Conservation (phyloP, 1,284 basidiomycete genomes). For the Ceratobasidium theobromae region DNA sequence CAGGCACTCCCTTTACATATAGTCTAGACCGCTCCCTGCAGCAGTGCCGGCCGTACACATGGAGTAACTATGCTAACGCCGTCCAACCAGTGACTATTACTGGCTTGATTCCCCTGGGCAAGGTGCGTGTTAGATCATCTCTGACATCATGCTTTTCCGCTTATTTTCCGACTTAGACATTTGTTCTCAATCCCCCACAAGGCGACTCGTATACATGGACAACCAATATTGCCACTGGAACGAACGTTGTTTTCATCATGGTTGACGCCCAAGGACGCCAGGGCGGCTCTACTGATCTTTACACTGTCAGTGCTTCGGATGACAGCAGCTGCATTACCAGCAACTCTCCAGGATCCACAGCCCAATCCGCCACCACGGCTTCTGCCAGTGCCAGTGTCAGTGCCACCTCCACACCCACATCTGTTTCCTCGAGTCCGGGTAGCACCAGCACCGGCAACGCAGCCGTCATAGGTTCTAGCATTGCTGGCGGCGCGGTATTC, state of each 20-base stretch:
- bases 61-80: conserved; percentile 55
- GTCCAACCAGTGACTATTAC: conserved; percentile 59
- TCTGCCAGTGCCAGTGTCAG: too few relatives aligned
- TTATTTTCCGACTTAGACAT: background rate
- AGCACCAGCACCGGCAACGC: conserved; percentile 39
- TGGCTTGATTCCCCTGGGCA: conserved; percentile 65
- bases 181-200: conserved; percentile 48
- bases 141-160: background rate
- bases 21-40: conserved; percentile 54
- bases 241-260: conserved; percentile 62
- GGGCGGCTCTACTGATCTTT: conserved; percentile 35
- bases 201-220: conserved; percentile 57
- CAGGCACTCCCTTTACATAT: conserved; percentile 43
- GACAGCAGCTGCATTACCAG: conserved; percentile 55
- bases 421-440: conserved; percentile 34
- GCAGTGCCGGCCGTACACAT: conserved; percentile 63
- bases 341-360: conserved; percentile 54
- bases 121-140: conserved; percentile 43
- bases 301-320: conserved; percentile 52
- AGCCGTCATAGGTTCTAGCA: conserved; percentile 58
- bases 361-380: conserved; percentile 42
- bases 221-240: conserved; percentile 59
- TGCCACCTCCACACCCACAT: conserved; percentile 34
- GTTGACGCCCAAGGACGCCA: conserved; percentile 54
- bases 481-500: conserved; percentile 59